A percentile compares a stretch with the other conserved stretches of the same genome.
phyloP scores from a whole-genome alignment of 176 grass and related monocot genomes.

The Musa schizocarpa region DNA sequence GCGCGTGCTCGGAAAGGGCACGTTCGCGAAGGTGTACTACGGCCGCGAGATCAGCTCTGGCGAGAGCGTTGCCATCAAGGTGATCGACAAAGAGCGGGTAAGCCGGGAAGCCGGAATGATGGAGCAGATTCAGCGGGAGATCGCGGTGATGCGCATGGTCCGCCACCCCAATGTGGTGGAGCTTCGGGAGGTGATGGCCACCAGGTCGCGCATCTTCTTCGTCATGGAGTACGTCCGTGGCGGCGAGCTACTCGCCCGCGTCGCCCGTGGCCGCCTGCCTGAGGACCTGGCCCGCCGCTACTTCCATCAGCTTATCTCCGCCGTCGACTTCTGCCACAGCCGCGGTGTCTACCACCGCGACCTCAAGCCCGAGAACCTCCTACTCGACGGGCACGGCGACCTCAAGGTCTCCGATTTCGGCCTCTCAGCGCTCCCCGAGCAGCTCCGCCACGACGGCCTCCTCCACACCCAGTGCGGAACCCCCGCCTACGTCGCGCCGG shows the following conservation, averaged over 20 bases:
- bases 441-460: constrained; percentile 61
- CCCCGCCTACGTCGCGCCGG: constrained; percentile 80
- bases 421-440: constrained; percentile 83
- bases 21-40: constrained; percentile 81
- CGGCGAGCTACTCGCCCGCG: constrained; percentile 61
- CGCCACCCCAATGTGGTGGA: constrained; percentile 80
- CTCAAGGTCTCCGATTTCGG: constrained; percentile 94
- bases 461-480: constrained; percentile 98
- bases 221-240: constrained; percentile 87
- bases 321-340: constrained; percentile 76
- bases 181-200: constrained; percentile 79
- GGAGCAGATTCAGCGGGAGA: constrained; percentile 81
- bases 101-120: constrained; percentile 46
- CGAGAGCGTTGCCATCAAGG: constrained; percentile 76
- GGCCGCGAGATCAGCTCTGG: constrained; percentile 39
- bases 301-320: constrained; percentile 80
- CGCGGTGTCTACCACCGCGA: constrained; percentile 84
- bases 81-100: constrained; percentile 73
- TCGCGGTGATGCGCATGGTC: constrained; percentile 81
- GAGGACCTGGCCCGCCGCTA: constrained; percentile 61
- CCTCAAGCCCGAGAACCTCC: constrained; percentile 90
- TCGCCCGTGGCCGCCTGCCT: constrained; percentile 36
- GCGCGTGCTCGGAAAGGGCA: constrained; percentile 62
- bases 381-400: constrained; percentile 41
- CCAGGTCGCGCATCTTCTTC: constrained; percentile 65